Evolutionary conservation across 371 early-diverging fungal genomes (phyloP).

Genomic region (Choanephora cucurbitarum): DNA sequence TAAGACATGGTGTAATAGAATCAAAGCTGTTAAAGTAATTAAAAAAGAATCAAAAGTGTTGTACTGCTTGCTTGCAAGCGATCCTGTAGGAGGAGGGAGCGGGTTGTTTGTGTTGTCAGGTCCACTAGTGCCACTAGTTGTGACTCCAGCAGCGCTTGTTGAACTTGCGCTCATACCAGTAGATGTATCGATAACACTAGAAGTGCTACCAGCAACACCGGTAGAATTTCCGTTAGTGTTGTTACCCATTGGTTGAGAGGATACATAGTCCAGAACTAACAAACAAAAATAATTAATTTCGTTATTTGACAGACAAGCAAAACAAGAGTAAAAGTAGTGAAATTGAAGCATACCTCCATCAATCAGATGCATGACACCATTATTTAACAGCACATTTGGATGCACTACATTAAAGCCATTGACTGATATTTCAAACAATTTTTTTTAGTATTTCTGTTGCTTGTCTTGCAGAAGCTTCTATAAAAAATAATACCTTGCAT

Average conservation of each 20-base stretch:
- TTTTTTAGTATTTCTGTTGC: too few relatives aligned
- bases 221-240: background rate
- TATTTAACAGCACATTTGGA: conserved; percentile 39
- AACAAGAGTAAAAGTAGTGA: too few relatives aligned
- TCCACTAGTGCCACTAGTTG: too few relatives aligned
- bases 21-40: too few relatives aligned
- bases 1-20: too few relatives aligned
- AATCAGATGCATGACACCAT: conserved; percentile 54
- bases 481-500: conserved; percentile 6
- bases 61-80: too few relatives aligned
- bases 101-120: too few relatives aligned
- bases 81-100: too few relatives aligned
- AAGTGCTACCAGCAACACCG: background rate
- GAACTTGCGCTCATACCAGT: too few relatives aligned
- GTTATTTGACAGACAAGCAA: background rate
- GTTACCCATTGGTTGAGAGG: background rate
- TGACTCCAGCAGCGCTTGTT: too few relatives aligned
- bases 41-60: too few relatives aligned
- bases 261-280: background rate
- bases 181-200: too few relatives aligned
- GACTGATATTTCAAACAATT: background rate
- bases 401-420: conserved; percentile 32
- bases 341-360: conserved; percentile 11
- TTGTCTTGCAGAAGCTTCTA: background rate
- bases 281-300: background rate